Conservation (phyloP, 169 alveolate genomes). For the Eimeria sp. region DNA sequence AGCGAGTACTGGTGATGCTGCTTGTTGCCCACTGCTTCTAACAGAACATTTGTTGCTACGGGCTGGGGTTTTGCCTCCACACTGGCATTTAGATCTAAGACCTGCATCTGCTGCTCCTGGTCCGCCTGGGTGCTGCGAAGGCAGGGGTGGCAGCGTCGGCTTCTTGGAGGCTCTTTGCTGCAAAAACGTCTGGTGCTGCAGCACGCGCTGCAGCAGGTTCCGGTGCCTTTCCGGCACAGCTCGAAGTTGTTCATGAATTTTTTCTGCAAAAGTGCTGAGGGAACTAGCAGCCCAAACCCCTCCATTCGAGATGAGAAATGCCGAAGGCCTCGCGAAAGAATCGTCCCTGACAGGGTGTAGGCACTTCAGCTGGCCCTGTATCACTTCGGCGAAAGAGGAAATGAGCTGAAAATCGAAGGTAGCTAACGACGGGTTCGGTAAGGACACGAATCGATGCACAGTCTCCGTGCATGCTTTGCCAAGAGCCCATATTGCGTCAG, state of each 20-base stretch:
- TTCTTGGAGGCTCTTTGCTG: slow-evolving; percentile 4
- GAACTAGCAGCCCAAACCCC: slow-evolving; percentile 72
- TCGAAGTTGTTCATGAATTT: background rate
- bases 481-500: slow-evolving; percentile 65
- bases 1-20: background rate
- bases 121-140: background rate
- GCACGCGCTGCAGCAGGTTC: slow-evolving; percentile 20
- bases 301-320: slow-evolving; percentile 75
- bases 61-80: background rate
- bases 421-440: slow-evolving; percentile 10
- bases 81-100: background rate
- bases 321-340: slow-evolving; percentile 68
- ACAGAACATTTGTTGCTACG: background rate
- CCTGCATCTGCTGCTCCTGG: slow-evolving; percentile 68
- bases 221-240: slow-evolving; percentile 36
- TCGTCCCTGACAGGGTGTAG: slow-evolving; percentile 35
- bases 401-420: slow-evolving; percentile 52
- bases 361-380: slow-evolving; percentile 50
- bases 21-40: background rate
- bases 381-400: slow-evolving; percentile 33
- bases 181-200: slow-evolving; percentile 51
- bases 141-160: background rate
- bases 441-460: slow-evolving; percentile 37
- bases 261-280: background rate
- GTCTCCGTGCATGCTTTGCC: slow-evolving; percentile 57